Base-by-base conservation (phyloP, 2,329 filamentous ascomycete species). In the Myriosclerotinia curreyana region DNA sequence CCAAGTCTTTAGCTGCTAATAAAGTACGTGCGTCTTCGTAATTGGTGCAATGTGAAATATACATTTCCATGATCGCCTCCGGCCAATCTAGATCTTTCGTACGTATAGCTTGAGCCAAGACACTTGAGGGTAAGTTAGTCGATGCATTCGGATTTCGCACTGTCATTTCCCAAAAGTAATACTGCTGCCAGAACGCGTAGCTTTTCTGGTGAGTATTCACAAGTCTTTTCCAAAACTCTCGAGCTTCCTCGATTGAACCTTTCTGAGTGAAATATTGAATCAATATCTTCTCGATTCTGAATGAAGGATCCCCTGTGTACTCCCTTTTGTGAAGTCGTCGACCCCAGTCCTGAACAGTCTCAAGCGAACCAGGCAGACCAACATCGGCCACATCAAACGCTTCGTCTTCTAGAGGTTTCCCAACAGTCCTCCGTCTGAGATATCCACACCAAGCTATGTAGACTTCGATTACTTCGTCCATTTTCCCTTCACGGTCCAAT, bases 371-470 rank as follows among this genome's bases (percentile, higher is more conserved):
- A 40, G 87, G 85, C 65, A 99, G 87, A 14, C 92, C 94, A 50
- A 96, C 90, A 73, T 98, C 92, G 9, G 94, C 94, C 55, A 96
- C 86, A 73, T 97, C 93, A 40, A 90, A 82, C 62, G 94, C 91
- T 74, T 97, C 93, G 65, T 94, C 90, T 1, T 85, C 85, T 1
- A 89, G 86, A 65, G 86, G 85, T 1, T 86, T 82, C 64, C 86
- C 81, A 79, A 96, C 92, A 22, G 94, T 92, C 56, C 88, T 88
- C 31, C 95, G 89, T 69, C 94, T 92, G 25, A 99, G 82, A 71
- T 94, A 98, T 58, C 92, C 92, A 73, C 94, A 97, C 95, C 95
- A 99, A 0, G 93, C 89, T 61, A 91, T 87, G 73, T 97, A 92
- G 73, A 98, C 91, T 71, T 96, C 92, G 65, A 98, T 84, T 40